These are phyloP conservation scores for Xanthoceras sorbifolium DNA, from an alignment of 345 rosid species.

Conservation along the genomic window DNA sequence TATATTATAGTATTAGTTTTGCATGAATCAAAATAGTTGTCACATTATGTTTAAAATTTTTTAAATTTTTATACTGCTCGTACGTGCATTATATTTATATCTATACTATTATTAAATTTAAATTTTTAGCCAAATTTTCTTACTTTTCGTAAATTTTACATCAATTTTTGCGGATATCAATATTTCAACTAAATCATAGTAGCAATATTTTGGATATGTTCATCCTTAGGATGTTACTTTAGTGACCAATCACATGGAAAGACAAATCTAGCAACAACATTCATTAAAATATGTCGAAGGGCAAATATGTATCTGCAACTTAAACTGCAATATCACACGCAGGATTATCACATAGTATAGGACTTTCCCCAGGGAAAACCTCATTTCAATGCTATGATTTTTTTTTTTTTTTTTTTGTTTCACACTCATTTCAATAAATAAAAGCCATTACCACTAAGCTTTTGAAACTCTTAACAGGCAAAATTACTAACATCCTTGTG, in stretches of 20 bases:
- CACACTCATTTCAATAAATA: neutral
- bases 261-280: neutral
- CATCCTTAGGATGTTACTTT: no score
- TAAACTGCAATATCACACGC: neutral
- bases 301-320: neutral
- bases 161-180: no score
- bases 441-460: neutral
- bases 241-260: neutral
- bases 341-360: neutral
- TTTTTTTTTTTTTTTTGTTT: neutral
- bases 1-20: no score
- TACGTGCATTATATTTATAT: no score
- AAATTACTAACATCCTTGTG: neutral
- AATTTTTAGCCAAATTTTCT: no score
- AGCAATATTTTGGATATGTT: no score
- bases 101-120: no score
- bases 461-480: neutral
- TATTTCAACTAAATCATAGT: no score
- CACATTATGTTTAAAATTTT: no score
- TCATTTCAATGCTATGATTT: neutral
- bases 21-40: no score
- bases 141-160: no score
- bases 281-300: neutral
- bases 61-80: no score
- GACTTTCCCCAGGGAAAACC: neutral